phyloP scores from a whole-genome alignment of 2,329 filamentous ascomycete species.

The Xylariaceae sp. region DNA sequence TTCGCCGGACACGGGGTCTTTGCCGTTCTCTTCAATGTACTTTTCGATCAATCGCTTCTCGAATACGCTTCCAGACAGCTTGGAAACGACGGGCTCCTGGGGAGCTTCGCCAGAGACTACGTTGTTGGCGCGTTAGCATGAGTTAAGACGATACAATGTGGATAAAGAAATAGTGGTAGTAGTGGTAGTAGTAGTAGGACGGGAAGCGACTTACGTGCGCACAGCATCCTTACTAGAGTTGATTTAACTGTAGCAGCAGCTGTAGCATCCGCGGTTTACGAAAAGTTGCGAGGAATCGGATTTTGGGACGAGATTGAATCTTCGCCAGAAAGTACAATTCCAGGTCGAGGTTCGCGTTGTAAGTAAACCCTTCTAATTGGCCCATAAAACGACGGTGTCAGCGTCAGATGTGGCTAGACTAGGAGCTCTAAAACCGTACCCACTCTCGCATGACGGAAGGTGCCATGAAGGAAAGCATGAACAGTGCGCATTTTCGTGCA shows the following conservation, averaged over 20 bases:
- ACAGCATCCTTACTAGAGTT: slow-evolving; percentile 38
- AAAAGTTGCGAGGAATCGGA: slow-evolving; percentile 4
- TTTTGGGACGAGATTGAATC: slow-evolving; percentile 8
- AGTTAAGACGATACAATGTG: background rate
- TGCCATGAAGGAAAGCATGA: no score
- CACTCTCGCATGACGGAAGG: no score
- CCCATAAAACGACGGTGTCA: background rate
- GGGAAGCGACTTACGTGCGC: slow-evolving; percentile 37
- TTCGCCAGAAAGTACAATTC: background rate
- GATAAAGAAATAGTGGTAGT: background rate
- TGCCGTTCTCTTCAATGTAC: slow-evolving; percentile 88
- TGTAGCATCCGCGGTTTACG: slow-evolving; percentile 1
- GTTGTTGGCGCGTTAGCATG: slow-evolving; percentile 19
- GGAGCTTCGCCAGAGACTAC: slow-evolving; percentile 94
- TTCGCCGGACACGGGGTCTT: slow-evolving; percentile 85
- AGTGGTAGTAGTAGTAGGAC: background rate
- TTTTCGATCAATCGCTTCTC: slow-evolving; percentile 94
- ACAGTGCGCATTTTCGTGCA: no score
- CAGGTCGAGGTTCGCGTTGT: slow-evolving; percentile 8
- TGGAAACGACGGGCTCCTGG: slow-evolving; percentile 88
- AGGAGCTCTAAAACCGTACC: no score
- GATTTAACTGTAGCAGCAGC: slow-evolving; percentile 10
- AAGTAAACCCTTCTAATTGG: slow-evolving; percentile 14
- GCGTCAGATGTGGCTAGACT: background rate
- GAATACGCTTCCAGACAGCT: slow-evolving; percentile 92